Percentiles rank a stretch among this genome's conserved stretches.
These are phyloP conservation scores for Picochlorum sp. DNA, from an alignment of 139 green algal species.

Conservation along the genomic window DNA sequence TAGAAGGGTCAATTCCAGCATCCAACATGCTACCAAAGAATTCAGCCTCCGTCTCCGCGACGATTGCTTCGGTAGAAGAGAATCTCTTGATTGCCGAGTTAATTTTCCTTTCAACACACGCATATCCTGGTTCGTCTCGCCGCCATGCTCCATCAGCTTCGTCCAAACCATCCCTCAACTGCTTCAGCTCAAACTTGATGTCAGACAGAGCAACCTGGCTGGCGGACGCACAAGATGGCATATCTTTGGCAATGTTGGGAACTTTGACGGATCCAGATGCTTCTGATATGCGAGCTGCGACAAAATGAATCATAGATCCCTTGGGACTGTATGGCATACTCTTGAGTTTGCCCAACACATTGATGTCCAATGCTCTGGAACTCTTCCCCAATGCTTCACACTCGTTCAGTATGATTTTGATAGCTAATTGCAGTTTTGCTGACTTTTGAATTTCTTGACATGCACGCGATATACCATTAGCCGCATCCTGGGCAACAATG, in stretches of 20 bases:
- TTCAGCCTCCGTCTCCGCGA: neutral
- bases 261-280: slow-evolving; percentile 1
- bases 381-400: neutral
- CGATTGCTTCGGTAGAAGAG: neutral
- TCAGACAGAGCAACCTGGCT: slow-evolving; percentile 16
- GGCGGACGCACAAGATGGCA: slow-evolving; percentile 22
- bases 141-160: neutral
- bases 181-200: slow-evolving; percentile 23
- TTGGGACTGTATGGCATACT: neutral
- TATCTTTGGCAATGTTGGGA: slow-evolving; percentile 8
- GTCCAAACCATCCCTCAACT: slow-evolving; percentile 17
- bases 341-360: neutral
- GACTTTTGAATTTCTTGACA: slow-evolving; percentile 30
- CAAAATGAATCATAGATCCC: slow-evolving; percentile 1
- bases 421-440: neutral
- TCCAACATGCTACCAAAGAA: slow-evolving; percentile 23
- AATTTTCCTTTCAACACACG: slow-evolving; percentile 12
- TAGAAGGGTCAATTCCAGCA: slow-evolving; percentile 31
- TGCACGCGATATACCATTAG: slow-evolving; percentile 14
- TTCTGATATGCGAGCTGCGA: neutral
- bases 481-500: neutral
- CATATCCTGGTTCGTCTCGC: neutral
- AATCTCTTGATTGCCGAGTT: neutral
- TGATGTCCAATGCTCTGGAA: neutral
- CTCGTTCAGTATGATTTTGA: neutral